A percentile compares a stretch with the other conserved stretches of the same genome.
Evolutionary conservation across 495 filamentous ascomycete genomes (phyloP).

Genomic region (Rhypophila decipiens): DNA sequence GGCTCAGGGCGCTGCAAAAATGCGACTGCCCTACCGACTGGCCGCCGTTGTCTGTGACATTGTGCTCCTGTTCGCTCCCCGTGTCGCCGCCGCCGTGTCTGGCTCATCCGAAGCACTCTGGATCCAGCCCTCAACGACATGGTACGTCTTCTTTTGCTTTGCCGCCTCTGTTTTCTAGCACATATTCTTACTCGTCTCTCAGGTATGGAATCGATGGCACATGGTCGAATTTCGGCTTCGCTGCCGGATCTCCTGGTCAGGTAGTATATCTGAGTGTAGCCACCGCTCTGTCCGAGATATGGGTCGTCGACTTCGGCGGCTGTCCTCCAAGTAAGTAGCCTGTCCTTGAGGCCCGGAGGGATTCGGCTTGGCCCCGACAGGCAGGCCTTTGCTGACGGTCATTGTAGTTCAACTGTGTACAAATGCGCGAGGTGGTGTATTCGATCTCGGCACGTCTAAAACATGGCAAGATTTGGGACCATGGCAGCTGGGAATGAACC

Average conservation of each 20-base stretch:
- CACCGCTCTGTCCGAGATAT: conserved; percentile 51
- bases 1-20: conserved; percentile 24
- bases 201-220: conserved; percentile 46
- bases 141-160: conserved; percentile 23
- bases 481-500: conserved; percentile 49
- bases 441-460: conserved; percentile 42
- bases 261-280: conserved; percentile 51
- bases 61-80: conserved; percentile 28
- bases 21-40: conserved; percentile 24
- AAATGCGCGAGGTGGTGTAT: conserved; percentile 47
- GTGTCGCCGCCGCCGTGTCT: conserved; percentile 24
- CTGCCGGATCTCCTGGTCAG: conserved; percentile 51
- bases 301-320: conserved; percentile 47
- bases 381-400: conserved; percentile 20
- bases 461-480: conserved; percentile 51
- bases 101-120: conserved; percentile 21
- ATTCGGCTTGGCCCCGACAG: conserved; percentile 1
- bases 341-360: conserved; percentile 1
- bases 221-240: conserved; percentile 49
- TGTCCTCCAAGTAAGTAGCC: conserved; percentile 37
- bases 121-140: conserved; percentile 37
- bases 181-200: background rate
- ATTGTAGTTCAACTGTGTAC: conserved; percentile 33
- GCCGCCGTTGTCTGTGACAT: conserved; percentile 33
- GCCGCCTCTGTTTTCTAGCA: background rate